These are phyloP conservation scores for Arabidopsis suecica DNA, from an alignment of 345 rosid genomes.

Conservation along the genomic window DNA sequence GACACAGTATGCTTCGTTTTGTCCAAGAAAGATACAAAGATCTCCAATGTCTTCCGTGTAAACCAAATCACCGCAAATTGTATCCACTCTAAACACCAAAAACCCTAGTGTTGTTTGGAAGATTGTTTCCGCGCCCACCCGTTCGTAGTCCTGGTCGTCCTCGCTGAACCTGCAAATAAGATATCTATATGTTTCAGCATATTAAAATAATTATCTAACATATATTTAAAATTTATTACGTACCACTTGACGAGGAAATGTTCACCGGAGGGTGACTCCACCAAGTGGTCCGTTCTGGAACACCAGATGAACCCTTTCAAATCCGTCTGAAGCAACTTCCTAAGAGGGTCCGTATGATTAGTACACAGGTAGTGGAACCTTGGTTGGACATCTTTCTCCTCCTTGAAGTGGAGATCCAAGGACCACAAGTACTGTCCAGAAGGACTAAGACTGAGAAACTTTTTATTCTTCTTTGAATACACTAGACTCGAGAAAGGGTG, in stretches of 20 bases:
- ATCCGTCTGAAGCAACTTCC: not conserved
- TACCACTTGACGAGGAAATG: slow-evolving; percentile 17
- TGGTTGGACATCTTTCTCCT: not conserved
- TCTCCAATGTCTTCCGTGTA: slow-evolving; percentile 12
- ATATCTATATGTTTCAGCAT: not conserved
- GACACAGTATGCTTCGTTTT: not conserved
- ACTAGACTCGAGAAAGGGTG: slow-evolving; percentile 16
- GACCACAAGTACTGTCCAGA: not conserved
- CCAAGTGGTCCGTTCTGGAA: slow-evolving; percentile 4
- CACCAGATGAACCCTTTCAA: not conserved
- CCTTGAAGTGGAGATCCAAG: not conserved
- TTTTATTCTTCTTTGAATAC: slow-evolving; percentile 4
- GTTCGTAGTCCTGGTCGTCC: not conserved
- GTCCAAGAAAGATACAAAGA: not conserved
- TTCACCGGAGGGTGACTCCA: not conserved
- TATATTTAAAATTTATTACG: not conserved
- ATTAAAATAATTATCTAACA: not conserved
- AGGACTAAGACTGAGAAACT: slow-evolving; percentile 2
- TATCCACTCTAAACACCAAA: slow-evolving; percentile 9
- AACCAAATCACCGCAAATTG: not conserved
- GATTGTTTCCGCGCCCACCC: not conserved
- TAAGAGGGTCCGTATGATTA: not conserved
- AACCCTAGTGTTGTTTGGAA: not conserved
- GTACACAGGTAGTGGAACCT: not conserved
- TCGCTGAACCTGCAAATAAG: not conserved